Evolutionary conservation across 2,329 filamentous ascomycete species (phyloP), one percentile per base, ranked within the genome.

Genomic region (Geosmithia putterillii): DNA sequence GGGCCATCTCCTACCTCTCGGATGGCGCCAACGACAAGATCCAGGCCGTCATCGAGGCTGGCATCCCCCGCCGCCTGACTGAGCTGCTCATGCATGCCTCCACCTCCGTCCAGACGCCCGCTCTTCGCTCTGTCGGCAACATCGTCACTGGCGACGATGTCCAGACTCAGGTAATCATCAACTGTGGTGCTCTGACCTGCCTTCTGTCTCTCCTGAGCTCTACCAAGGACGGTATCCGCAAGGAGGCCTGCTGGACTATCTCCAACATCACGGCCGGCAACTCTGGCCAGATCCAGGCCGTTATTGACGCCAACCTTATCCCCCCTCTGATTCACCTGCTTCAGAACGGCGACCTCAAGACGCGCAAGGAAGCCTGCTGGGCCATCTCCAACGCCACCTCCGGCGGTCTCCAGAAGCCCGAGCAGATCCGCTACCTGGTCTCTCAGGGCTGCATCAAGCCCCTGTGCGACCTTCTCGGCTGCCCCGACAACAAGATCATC

Each of bases 401-500:
- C 14, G 92, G 92, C 55, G 92, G 92, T 59, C 81, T 98, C 25
- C 92, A 98, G 69, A 98, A 96, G 76, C 92, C 92, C 2, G 92
- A 96, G 46, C 92, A 98, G 71, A 98, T 98, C 56, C 82, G 92
- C 53, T 96, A 95, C 63, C 76, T 98, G 38, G 92, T 98, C 25
- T 68, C 79, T 32, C 86, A 92, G 66, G 92, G 92, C 51, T 95
- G 89, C 72, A 96, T 98, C 69, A 94, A 90, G 70, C 92, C 92
- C 4, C 76, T 98, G 28, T 98, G 92, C 64, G 92, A 98, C 58
- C 79, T 98, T 21, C 79, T 98, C 45, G 81, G 79, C 35, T 98
- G 92, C 73, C 94, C 94, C 23, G 92, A 98, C 66, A 98, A 98
- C 72, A 98, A 98, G 79, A 98, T 98, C 61, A 98, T 98, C 56